phyloP scores from a whole-genome alignment of 345 rosid genomes.

The Salix purpurea region DNA sequence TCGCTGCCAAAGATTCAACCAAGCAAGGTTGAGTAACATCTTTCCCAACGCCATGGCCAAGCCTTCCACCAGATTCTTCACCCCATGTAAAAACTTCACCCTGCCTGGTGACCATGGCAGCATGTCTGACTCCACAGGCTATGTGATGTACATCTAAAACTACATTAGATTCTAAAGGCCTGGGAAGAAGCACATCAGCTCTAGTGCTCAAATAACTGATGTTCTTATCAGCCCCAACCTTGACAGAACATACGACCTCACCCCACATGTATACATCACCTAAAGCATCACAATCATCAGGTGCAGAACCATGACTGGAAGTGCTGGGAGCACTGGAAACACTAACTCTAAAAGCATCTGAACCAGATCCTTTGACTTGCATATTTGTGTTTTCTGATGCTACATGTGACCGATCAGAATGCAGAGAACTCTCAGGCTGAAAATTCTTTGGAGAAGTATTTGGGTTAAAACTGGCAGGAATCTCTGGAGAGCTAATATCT shows the following conservation, averaged over 20 bases:
- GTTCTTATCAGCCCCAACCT: conserved; percentile 57
- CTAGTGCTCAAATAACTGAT: conserved; percentile 48
- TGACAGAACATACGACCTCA: conserved; percentile 61
- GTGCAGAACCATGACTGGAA: conserved; percentile 94
- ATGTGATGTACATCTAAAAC: conserved; percentile 85
- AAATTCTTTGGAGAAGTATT: conserved; percentile 51
- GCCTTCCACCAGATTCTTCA: conserved; percentile 91
- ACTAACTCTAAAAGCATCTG: conserved; percentile 93
- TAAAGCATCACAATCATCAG: conserved; percentile 91
- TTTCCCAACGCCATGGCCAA: conserved; percentile 84
- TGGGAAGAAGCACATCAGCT: conserved; percentile 70
- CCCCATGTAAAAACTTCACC: conserved; percentile 98
- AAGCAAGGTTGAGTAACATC: conserved; percentile 72
- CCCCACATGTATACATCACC: conserved; percentile 99
- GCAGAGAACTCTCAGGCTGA: conserved; percentile 52
- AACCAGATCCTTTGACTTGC: conserved; percentile 76
- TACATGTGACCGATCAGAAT: conserved; percentile 84
- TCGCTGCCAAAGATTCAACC: conserved; percentile 66
- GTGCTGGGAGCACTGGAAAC: conserved; percentile 94
- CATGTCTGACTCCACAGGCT: conserved; percentile 88
- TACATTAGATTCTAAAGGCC: conserved; percentile 74
- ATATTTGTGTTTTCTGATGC: conserved; percentile 71
- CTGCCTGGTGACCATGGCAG: conserved; percentile 83
- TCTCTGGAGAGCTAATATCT: conserved; percentile 64
- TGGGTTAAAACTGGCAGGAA: conserved; percentile 46